These are phyloP conservation scores for Drechslerella coelobrocha DNA, from an alignment of 2,329 filamentous ascomycete genomes.

Conservation along the genomic window DNA sequence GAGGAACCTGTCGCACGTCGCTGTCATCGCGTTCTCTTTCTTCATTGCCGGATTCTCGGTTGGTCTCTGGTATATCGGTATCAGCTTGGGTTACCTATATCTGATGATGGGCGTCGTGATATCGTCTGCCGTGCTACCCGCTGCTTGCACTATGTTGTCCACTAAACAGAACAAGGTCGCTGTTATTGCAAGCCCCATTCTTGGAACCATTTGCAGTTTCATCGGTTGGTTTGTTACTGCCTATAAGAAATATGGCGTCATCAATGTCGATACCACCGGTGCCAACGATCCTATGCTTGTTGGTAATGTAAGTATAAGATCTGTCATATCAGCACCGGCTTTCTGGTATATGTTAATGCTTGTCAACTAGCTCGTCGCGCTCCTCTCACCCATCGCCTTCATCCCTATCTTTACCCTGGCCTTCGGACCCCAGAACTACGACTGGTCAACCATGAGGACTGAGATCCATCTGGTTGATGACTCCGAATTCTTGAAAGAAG, in stretches of 20 bases:
- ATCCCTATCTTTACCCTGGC: conserved; percentile 76
- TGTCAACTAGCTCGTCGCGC: conserved; percentile 72
- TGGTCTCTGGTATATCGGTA: conserved; percentile 74
- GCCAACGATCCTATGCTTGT: conserved; percentile 57
- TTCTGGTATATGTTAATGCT: conserved; percentile 1
- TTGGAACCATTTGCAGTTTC: conserved; percentile 73
- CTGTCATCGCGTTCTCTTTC: conserved; percentile 75
- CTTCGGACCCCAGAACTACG: conserved; percentile 77
- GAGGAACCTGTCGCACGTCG: conserved; percentile 78
- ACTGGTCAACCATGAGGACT: conserved; percentile 81
- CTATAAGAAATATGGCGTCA: conserved; percentile 70
- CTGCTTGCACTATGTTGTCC: conserved; percentile 81
- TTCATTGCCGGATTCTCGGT: conserved; percentile 80
- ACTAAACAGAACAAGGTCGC: conserved; percentile 78
- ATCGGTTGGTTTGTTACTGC: conserved; percentile 81
- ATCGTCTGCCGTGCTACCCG: conserved; percentile 81
- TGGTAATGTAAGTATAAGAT: conserved; percentile 38
- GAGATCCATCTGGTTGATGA: conserved; percentile 79
- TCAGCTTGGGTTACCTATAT: conserved; percentile 88
- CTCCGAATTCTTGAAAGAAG: conserved; percentile 62
- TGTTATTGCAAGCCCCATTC: conserved; percentile 71
- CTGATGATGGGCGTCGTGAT: conserved; percentile 92
- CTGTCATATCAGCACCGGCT: not conserved
- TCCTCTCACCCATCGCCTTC: conserved; percentile 77
- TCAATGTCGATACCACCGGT: conserved; percentile 77